These are phyloP conservation scores for Agastache rugosa DNA, from an alignment of 257 asterid genomes.

Conservation along the genomic window DNA sequence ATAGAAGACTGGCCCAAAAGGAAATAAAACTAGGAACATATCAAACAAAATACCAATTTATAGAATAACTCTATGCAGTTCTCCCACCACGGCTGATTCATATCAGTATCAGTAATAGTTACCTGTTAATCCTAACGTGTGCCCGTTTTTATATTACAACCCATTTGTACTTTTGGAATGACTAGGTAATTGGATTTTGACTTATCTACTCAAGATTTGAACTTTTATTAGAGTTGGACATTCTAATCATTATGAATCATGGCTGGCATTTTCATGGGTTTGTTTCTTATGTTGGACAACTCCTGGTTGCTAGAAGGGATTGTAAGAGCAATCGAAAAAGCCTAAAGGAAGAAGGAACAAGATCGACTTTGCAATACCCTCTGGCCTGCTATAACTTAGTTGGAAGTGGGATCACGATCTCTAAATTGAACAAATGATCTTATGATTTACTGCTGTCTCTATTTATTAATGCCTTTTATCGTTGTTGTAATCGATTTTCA, in stretches of 20 bases:
- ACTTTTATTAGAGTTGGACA: background rate
- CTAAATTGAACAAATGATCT: background rate
- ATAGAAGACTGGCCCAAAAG: background rate
- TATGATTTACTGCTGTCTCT: background rate
- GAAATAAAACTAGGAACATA: background rate
- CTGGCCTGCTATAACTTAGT: background rate
- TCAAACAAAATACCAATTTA: background rate
- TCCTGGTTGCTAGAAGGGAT: background rate
- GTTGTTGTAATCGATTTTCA: too few relatives aligned
- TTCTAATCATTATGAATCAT: background rate
- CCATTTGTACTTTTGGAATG: conserved; percentile 1
- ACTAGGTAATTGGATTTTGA: background rate
- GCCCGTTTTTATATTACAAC: background rate
- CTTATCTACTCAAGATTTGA: background rate
- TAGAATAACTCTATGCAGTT: background rate
- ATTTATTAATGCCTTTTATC: background rate
- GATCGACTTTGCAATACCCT: conserved; percentile 1
- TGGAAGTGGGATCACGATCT: background rate
- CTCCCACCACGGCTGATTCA: background rate
- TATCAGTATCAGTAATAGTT: background rate
- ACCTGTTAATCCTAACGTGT: background rate
- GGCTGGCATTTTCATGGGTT: background rate
- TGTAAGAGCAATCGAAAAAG: background rate
- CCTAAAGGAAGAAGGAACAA: background rate
- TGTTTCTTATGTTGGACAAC: background rate